phyloP scores from a whole-genome alignment of 2,329 filamentous ascomycete genomes.

The Fusarium fracticaudum region DNA sequence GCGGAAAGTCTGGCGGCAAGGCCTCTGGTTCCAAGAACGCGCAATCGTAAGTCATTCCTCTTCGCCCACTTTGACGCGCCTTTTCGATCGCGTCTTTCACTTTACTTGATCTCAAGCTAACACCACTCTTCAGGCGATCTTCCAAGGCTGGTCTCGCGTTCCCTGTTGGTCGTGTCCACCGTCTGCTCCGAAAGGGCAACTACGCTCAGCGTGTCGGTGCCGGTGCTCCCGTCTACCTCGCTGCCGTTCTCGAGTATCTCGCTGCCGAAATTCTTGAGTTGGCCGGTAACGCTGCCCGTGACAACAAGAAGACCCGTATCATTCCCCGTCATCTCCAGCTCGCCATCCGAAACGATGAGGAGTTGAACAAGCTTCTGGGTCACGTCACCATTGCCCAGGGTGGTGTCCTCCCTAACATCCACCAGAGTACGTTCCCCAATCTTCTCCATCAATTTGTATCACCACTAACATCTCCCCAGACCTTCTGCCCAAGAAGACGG shows the following conservation, averaged over 20 bases:
- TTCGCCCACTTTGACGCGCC: background rate
- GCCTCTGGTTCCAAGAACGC: slow-evolving; percentile 98
- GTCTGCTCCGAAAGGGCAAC: slow-evolving; percentile 98
- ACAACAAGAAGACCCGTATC: slow-evolving; percentile 99
- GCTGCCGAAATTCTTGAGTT: slow-evolving; percentile 99
- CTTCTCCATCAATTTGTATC: background rate
- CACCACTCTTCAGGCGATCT: slow-evolving; percentile 75
- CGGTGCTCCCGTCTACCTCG: slow-evolving; percentile 96
- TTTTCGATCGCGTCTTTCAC: background rate
- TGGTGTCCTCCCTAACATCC: slow-evolving; percentile 96
- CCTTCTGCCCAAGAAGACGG: slow-evolving; percentile 98
- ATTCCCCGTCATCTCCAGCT: slow-evolving; percentile 99
- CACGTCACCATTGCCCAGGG: slow-evolving; percentile 97
- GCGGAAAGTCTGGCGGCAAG: slow-evolving; percentile 99
- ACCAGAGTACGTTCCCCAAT: slow-evolving; percentile 78
- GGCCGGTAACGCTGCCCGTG: slow-evolving; percentile 96
- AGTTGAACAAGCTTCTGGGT: slow-evolving; percentile 97
- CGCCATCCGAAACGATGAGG: slow-evolving; percentile 99
- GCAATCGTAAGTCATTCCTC: slow-evolving; percentile 82
- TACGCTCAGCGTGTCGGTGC: slow-evolving; percentile 99
- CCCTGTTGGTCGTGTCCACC: slow-evolving; percentile 98
- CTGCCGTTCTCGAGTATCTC: slow-evolving; percentile 97
- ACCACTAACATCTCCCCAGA: slow-evolving; percentile 67
- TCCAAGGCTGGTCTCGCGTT: slow-evolving; percentile 99
- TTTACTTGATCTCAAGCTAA: slow-evolving; percentile 18